phyloP scores from a whole-genome alignment of 2,329 filamentous ascomycete genomes.

The Colletotrichum noveboracense region DNA sequence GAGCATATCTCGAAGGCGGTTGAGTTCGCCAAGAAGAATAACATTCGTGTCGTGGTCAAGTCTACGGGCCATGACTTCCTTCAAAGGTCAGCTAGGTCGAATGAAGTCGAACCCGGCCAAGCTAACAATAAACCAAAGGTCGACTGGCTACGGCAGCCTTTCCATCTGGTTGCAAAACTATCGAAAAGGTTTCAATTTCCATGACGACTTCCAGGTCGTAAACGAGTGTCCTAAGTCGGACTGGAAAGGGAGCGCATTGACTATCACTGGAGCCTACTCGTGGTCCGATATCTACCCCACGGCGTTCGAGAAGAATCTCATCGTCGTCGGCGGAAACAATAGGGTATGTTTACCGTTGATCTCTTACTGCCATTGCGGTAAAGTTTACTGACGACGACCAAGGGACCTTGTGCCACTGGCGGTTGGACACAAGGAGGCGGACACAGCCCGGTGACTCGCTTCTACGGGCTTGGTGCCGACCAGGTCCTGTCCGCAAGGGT shows the following conservation, averaged over 20 bases:
- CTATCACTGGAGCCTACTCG: constrained; percentile 35
- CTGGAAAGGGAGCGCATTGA: constrained; percentile 44
- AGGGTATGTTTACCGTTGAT: not conserved
- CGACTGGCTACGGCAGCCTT: constrained; percentile 57
- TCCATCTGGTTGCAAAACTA: constrained; percentile 32
- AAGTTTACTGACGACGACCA: constrained; percentile 26
- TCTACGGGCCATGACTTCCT: constrained; percentile 35
- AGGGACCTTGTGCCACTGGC: constrained; percentile 40
- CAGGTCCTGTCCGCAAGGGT: constrained; percentile 32
- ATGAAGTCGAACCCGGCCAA: not conserved
- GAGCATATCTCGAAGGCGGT: not conserved
- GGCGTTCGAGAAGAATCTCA: constrained; percentile 31
- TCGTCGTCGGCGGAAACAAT: constrained; percentile 13
- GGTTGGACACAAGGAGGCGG: constrained; percentile 63
- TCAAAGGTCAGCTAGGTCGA: not conserved
- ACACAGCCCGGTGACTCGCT: constrained; percentile 48
- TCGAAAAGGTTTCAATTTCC: constrained; percentile 37
- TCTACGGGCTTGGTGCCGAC: constrained; percentile 37
- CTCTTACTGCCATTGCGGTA: not conserved
- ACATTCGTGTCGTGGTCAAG: constrained; percentile 45
- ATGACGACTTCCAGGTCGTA: constrained; percentile 37
- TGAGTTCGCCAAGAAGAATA: constrained; percentile 39
- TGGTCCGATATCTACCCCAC: constrained; percentile 45
- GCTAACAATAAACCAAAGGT: constrained; percentile 24
- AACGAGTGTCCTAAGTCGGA: constrained; percentile 13